Percentiles rank a stretch among this genome's conserved stretches.
phyloP scores from a whole-genome alignment of 106 monocot genomes.

The Dendrobium huoshanense region DNA sequence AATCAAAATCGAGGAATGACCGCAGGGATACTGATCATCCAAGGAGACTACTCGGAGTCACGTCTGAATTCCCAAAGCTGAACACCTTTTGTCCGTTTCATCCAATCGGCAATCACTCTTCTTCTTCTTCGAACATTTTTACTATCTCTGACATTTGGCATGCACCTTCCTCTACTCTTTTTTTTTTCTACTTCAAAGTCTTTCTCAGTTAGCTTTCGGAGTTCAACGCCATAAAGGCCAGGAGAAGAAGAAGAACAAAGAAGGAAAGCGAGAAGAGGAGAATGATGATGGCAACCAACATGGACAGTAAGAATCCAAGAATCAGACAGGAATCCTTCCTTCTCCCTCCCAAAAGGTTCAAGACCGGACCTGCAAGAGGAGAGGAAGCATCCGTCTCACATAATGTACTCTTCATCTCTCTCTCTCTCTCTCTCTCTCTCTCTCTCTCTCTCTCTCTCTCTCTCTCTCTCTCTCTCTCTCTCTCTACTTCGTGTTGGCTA shows the following conservation, averaged over 20 bases:
- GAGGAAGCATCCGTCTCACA: background rate
- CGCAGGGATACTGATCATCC: too few species aligned
- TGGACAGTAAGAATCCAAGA: conserved; percentile 21
- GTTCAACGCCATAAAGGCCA: background rate
- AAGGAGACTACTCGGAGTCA: too few species aligned
- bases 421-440: background rate
- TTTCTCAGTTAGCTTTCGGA: background rate
- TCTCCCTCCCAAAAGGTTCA: conserved; percentile 23
- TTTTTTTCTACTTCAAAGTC: background rate
- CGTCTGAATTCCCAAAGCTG: background rate
- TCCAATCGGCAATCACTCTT: background rate
- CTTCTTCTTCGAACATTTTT: background rate
- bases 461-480: too few species aligned
- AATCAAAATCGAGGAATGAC: too few species aligned
- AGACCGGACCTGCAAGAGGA: conserved; percentile 7
- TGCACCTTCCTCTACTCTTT: background rate
- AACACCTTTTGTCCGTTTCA: background rate
- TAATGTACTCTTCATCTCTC: background rate
- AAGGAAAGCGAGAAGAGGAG: background rate
- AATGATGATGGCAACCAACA: conserved; percentile 41
- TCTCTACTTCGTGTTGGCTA: background rate
- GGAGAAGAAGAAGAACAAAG: conserved; percentile 7
- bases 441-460: background rate
- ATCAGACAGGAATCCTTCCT: conserved; percentile 15
- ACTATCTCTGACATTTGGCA: too few species aligned